A percentile compares a stretch with the other conserved stretches of the same genome.
phyloP scores from a whole-genome alignment of 1,284 basidiomycete species.

The Cryptococcus sp. region DNA sequence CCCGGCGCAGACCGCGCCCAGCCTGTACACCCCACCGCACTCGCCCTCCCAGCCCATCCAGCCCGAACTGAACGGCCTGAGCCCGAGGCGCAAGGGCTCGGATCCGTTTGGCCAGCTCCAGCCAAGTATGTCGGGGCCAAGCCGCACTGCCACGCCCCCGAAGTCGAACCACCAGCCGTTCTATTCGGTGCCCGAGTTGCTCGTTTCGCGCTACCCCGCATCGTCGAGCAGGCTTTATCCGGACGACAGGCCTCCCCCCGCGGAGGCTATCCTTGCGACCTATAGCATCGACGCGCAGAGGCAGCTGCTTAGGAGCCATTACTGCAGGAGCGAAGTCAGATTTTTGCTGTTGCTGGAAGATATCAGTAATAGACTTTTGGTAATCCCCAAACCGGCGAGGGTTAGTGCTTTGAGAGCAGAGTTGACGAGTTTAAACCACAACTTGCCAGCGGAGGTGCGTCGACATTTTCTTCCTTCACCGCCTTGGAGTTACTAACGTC shows the following conservation, averaged over 20 bases:
- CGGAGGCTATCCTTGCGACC: conserved; percentile 52
- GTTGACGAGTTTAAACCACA: conserved; percentile 92
- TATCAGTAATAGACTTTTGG: conserved; percentile 85
- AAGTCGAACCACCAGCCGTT: conserved; percentile 55
- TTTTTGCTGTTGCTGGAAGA: conserved; percentile 86
- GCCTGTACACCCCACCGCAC: conserved; percentile 15
- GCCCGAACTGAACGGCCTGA: conserved; percentile 1
- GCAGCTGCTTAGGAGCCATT: conserved; percentile 78
- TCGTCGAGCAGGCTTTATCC: conserved; percentile 14
- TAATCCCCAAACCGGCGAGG: conserved; percentile 89
- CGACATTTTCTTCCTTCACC: neutral
- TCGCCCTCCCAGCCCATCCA: conserved; percentile 19
- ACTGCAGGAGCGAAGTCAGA: conserved; percentile 87
- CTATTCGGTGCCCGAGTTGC: conserved; percentile 57
- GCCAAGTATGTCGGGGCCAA: conserved; percentile 2
- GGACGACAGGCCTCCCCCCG: conserved; percentile 50
- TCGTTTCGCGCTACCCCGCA: conserved; percentile 18
- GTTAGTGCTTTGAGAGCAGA: conserved; percentile 94
- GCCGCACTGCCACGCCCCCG: conserved; percentile 11
- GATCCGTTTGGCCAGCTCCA: conserved; percentile 42
- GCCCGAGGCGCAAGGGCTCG: conserved; percentile 20
- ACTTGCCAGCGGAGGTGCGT: conserved; percentile 83
- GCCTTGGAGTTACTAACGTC: conserved; percentile 1
- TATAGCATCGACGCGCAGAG: conserved; percentile 67
- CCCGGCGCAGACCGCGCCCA: conserved; percentile 17